Percentiles rank a stretch among this genome's conserved stretches.
Evolutionary conservation across 2,329 filamentous ascomycete genomes (phyloP).

Genomic region (Colletotrichum sp.): DNA sequence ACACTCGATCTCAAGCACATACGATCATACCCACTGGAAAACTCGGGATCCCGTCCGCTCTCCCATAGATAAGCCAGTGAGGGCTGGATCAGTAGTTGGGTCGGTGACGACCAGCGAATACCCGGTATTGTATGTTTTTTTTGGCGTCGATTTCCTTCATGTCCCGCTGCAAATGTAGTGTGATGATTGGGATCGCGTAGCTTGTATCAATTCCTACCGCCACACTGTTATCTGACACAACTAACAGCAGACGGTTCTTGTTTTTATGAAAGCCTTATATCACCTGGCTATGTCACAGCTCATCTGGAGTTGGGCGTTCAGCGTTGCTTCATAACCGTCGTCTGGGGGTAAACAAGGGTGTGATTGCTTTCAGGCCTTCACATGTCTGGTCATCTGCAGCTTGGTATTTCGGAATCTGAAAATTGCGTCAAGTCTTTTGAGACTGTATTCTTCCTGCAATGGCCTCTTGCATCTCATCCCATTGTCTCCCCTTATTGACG

Average conservation of each 20-base stretch:
- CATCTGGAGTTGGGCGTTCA: background rate
- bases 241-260: background rate
- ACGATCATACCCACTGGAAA: slow-evolving; percentile 2
- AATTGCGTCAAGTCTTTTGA: background rate
- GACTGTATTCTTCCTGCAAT: background rate
- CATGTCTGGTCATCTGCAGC: background rate
- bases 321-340: background rate
- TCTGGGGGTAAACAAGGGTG: background rate
- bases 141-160: background rate
- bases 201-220: background rate
- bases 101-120: slow-evolving; percentile 7
- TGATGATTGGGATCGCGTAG: background rate
- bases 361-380: background rate
- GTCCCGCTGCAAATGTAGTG: background rate
- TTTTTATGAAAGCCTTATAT: background rate
- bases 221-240: background rate
- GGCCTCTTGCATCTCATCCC: background rate
- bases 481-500: background rate
- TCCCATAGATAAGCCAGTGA: slow-evolving; percentile 6
- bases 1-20: rapidly evolving
- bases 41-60: slow-evolving; percentile 7
- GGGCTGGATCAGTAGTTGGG: slow-evolving; percentile 2
- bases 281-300: background rate
- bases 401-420: background rate
- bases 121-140: background rate